phyloP scores from a whole-genome alignment of 2,329 filamentous ascomycete genomes.

The Alternaria sp. region DNA sequence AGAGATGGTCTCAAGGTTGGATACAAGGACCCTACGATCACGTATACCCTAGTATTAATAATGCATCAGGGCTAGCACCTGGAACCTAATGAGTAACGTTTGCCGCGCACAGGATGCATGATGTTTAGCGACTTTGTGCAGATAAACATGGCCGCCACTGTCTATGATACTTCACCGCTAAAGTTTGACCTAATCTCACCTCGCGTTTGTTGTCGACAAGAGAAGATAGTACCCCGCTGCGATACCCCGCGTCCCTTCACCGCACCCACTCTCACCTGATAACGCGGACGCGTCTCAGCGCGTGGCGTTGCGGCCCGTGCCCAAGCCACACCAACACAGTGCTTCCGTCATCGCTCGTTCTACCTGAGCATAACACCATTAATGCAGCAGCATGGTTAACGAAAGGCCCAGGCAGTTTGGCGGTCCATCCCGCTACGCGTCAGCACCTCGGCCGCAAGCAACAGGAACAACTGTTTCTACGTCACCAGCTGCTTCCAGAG shows the following conservation, averaged over 20 bases:
- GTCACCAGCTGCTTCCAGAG: constrained; percentile 17
- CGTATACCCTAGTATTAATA: constrained; percentile 48
- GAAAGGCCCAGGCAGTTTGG: constrained; percentile 18
- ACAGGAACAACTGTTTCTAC: background rate
- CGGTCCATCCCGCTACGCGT: constrained; percentile 19
- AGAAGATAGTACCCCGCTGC: background rate
- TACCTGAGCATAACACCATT: constrained; percentile 5
- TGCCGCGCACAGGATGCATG: background rate
- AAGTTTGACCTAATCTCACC: background rate
- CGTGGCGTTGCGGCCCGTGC: constrained; percentile 12
- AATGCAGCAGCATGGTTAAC: constrained; percentile 21
- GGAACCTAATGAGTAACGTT: constrained; percentile 43
- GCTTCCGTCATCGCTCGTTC: background rate
- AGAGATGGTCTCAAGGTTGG: constrained; percentile 30
- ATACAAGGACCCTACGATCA: constrained; percentile 28
- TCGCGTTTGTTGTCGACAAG: background rate
- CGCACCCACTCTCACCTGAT: constrained; percentile 21
- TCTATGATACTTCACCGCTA: background rate
- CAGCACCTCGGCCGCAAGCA: constrained; percentile 7
- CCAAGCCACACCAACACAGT: background rate
- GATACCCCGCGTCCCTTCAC: constrained; percentile 14
- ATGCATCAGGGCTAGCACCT: constrained; percentile 48
- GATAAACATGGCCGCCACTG: background rate
- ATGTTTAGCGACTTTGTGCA: background rate
- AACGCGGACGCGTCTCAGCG: constrained; percentile 24